Conservation (phyloP, 2,329 filamentous ascomycete genomes). For the Aspergillus japonicus region DNA sequence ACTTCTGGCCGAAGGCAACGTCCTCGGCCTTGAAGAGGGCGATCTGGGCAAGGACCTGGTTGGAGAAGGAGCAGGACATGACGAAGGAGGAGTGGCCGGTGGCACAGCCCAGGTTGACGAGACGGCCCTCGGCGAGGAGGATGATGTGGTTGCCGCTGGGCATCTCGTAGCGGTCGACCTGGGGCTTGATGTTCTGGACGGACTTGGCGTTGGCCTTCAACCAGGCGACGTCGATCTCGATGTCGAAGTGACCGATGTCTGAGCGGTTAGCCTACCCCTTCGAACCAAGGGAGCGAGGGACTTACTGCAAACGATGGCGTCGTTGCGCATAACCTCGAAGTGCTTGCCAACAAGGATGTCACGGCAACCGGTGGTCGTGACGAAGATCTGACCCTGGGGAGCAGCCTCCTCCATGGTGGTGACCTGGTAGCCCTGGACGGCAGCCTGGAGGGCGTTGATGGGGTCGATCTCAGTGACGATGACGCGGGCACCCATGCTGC, state of each 20-base stretch:
- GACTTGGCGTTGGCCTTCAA: slow-evolving; percentile 94
- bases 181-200: slow-evolving; percentile 98
- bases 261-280: not conserved
- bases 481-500: slow-evolving; percentile 95
- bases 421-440: slow-evolving; percentile 95
- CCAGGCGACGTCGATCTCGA: slow-evolving; percentile 99
- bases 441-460: slow-evolving; percentile 99
- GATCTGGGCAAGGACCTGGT: slow-evolving; percentile 99
- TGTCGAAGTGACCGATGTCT: slow-evolving; percentile 99
- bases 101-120: slow-evolving; percentile 98
- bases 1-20: slow-evolving; percentile 84
- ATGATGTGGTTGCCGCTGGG: slow-evolving; percentile 93
- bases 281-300: slow-evolving; percentile 18
- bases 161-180: slow-evolving; percentile 98
- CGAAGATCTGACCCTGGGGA: slow-evolving; percentile 88
- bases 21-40: slow-evolving; percentile 94
- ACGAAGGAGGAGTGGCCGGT: slow-evolving; percentile 99
- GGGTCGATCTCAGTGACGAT: slow-evolving; percentile 96
- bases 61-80: slow-evolving; percentile 99
- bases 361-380: slow-evolving; percentile 98
- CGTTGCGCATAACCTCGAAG: slow-evolving; percentile 94
- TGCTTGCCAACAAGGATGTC: slow-evolving; percentile 90
- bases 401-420: slow-evolving; percentile 97
- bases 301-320: slow-evolving; percentile 96
- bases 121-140: slow-evolving; percentile 95